A percentile compares a stretch with the other conserved stretches of the same genome.
Conservation (phyloP, 2,329 filamentous ascomycete genomes). For the Diaporthe destruens region DNA sequence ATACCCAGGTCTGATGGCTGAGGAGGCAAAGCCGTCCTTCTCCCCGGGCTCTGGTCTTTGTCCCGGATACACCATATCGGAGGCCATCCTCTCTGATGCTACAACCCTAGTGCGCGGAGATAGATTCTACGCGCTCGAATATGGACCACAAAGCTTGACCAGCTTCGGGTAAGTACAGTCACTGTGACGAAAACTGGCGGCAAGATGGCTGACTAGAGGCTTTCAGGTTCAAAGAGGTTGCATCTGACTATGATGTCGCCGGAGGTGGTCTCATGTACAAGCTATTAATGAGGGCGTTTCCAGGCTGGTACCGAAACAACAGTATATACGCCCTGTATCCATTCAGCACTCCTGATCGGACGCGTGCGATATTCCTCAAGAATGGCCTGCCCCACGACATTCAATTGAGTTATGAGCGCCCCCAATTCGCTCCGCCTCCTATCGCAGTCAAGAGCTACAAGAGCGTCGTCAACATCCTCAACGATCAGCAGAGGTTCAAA, state of each 20-base stretch:
- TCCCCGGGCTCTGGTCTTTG: conserved; percentile 1
- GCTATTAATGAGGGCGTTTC: conserved; percentile 6
- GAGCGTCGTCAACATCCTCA: not conserved
- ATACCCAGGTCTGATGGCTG: conserved; percentile 5
- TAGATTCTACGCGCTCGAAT: conserved; percentile 13
- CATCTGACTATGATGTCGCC: conserved; percentile 10
- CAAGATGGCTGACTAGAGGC: not conserved
- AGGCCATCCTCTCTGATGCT: conserved; percentile 4
- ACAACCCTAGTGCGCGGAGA: conserved; percentile 12
- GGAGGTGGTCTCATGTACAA: conserved; percentile 10
- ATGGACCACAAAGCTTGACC: conserved; percentile 18
- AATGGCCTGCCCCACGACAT: not conserved
- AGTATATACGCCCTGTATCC: conserved; percentile 11
- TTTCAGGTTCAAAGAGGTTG: conserved; percentile 9
- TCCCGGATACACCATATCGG: conserved; percentile 15
- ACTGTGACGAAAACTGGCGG: not conserved
- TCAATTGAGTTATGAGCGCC: not conserved
- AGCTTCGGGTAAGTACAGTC: not conserved
- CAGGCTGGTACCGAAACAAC: conserved; percentile 15
- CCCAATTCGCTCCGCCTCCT: not conserved
- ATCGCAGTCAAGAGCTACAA: not conserved
- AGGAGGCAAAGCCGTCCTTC: not conserved
- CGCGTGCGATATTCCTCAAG: not conserved
- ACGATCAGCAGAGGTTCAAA: not conserved
- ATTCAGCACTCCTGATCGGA: not conserved